Percentiles rank a stretch among this genome's conserved stretches.
phyloP scores from a whole-genome alignment of 2,329 filamentous ascomycete species.

The Curvularia eragrostidis region DNA sequence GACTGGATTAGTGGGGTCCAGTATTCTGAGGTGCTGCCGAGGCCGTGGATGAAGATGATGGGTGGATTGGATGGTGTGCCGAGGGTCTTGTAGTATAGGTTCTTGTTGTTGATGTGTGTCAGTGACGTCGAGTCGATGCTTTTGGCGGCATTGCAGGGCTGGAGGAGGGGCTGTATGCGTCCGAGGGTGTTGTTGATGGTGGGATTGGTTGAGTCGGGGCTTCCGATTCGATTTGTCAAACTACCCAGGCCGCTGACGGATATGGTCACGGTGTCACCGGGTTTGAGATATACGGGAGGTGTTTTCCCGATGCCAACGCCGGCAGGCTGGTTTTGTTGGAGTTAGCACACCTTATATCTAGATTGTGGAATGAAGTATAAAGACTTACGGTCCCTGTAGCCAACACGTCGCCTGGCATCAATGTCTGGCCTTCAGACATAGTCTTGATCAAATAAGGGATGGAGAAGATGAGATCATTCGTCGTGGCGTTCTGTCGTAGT shows the following conservation, averaged over 20 bases:
- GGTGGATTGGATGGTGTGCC: conserved; percentile 25
- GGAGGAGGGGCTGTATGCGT: not conserved
- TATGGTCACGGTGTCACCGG: conserved; percentile 34
- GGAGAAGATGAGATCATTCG: conserved; percentile 56
- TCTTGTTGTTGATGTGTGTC: not conserved
- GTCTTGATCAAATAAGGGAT: conserved; percentile 56
- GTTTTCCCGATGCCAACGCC: conserved; percentile 51
- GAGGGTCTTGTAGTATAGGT: not conserved
- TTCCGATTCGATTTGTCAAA: not conserved
- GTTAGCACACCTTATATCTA: not conserved
- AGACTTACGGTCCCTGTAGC: conserved; percentile 60
- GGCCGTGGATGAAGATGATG: conserved; percentile 63
- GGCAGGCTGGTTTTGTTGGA: conserved; percentile 37
- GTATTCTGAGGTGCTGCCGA: conserved; percentile 57
- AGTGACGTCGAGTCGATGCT: not conserved
- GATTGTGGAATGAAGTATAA: not conserved
- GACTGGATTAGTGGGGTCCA: conserved; percentile 56
- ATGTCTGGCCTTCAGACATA: conserved; percentile 54
- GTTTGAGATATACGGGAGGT: conserved; percentile 41
- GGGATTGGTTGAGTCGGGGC: not conserved
- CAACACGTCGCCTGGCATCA: conserved; percentile 56
- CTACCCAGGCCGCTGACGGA: conserved; percentile 27
- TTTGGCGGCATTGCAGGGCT: not conserved
- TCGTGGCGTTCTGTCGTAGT: conserved; percentile 56
- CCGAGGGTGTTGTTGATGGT: not conserved